phyloP scores from a whole-genome alignment of 2,329 filamentous ascomycete species.

The Aspergillus fischeri region DNA sequence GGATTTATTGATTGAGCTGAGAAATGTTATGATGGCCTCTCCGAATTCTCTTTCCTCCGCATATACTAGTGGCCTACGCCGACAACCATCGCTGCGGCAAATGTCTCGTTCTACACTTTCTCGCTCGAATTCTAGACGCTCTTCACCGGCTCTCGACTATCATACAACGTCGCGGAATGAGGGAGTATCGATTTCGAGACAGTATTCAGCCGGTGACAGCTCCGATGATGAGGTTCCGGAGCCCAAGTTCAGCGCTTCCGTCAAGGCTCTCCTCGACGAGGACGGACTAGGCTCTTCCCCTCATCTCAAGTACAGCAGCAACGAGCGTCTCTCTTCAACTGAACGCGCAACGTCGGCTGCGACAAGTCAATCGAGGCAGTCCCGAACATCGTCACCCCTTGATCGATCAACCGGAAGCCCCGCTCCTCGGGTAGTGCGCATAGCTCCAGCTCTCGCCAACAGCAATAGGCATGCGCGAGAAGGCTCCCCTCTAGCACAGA shows the following conservation, averaged over 20 bases:
- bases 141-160: conserved; percentile 26
- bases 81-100: conserved; percentile 33
- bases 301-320: conserved; percentile 27
- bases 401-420: conserved; percentile 40
- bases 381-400: conserved; percentile 34
- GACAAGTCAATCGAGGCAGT: conserved; percentile 30
- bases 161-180: conserved; percentile 14
- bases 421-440: conserved; percentile 38
- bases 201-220: conserved; percentile 65
- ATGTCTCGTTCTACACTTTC: conserved; percentile 36
- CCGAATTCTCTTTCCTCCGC: conserved; percentile 35
- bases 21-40: conserved; percentile 30
- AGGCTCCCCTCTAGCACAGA: conserved; percentile 36
- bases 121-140: conserved; percentile 30
- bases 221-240: conserved; percentile 91
- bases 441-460: conserved; percentile 30
- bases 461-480: conserved; percentile 32
- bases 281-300: conserved; percentile 50
- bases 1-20: conserved; percentile 5
- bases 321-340: conserved; percentile 20
- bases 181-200: conserved; percentile 20
- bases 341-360: conserved; percentile 22
- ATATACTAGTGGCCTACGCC: conserved; percentile 33
- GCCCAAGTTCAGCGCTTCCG: conserved; percentile 87
- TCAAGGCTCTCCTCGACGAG: conserved; percentile 71